Base-by-base conservation (phyloP, 2,329 filamentous ascomycete species). In the Aspergillus pseudoviridinutans region DNA sequence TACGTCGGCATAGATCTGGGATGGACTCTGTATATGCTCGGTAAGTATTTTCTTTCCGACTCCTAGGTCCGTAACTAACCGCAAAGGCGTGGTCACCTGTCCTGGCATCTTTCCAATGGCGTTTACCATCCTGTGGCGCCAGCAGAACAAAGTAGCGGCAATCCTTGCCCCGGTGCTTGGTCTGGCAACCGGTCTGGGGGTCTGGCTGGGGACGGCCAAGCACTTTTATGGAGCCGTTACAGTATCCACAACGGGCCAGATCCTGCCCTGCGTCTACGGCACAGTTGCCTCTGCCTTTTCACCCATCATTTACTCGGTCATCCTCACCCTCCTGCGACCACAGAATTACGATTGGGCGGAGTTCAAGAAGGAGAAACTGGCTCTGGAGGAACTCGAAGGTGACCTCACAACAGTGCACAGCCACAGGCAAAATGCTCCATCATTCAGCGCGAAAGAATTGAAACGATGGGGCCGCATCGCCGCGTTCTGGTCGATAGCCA, bases 21-120 rank as follows among this genome's bases (percentile, higher is more conserved):
- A 1, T 84, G 81, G 82, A 82, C 79, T 0, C 58, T 83, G 1
- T 83, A 84, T 59, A 81, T 83, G 79, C 75, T 84, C 0, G 76
- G 71, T 72, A 64, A 35, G 61, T 52, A 9, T n/a, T 5, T 1
- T n/a, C 4, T 1, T 5, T 4, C n/a, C 3, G 7, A 3, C 6
- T 6, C 10, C 2, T 52, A 25, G 6, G n/a, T 1, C 55, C 14
- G 44, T 3, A 49, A 54, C 41, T 55, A 27, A 58, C 10, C 1
- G 3, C 9, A 2, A 3, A 74, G 79, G 81, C 3, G 78, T 83
- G 0, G 61, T 84, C 9, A 82, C 79, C 0, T 82, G 80, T 38
- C 80, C 81, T 0, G 81, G 80, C 0, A 81, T 83, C 54, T 79
- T 83, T 61, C 81, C 82, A 0, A 83, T 81, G 5, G 73, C 76